A percentile compares a stretch with the other conserved stretches of the same genome.
Evolutionary conservation across 1,139 yeast species (phyloP).

Genomic region (Saccharomycopsis hybrid): DNA sequence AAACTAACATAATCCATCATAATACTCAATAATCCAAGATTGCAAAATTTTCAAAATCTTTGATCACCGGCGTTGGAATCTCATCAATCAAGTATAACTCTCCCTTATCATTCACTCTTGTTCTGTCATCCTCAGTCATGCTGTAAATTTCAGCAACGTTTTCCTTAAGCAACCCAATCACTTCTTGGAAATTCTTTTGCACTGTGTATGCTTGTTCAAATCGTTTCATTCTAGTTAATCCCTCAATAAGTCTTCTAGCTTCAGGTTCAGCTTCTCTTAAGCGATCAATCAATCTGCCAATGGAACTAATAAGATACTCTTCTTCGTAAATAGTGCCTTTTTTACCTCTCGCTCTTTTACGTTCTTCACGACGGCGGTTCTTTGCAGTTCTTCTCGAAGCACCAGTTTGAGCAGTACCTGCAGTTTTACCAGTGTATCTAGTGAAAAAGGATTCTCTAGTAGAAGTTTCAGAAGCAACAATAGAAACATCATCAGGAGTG

Average conservation of each 20-base stretch:
- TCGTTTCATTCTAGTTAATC: constrained; percentile 64
- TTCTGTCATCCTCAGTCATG: constrained; percentile 78
- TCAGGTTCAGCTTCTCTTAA: constrained; percentile 70
- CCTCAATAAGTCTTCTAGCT: constrained; percentile 66
- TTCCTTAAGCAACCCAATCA: constrained; percentile 47
- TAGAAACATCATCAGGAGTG: constrained; percentile 86
- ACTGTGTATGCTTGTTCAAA: constrained; percentile 78
- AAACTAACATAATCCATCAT: no score
- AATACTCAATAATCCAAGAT: constrained; percentile 45
- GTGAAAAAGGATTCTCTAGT: constrained; percentile 92
- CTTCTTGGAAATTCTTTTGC: constrained; percentile 60
- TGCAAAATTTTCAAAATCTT: constrained; percentile 50
- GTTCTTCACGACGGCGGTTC: constrained; percentile 88
- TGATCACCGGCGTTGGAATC: constrained; percentile 58
- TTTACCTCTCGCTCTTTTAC: constrained; percentile 94
- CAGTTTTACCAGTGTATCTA: constrained; percentile 90
- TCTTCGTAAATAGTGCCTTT: constrained; percentile 97
- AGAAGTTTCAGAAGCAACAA: constrained; percentile 92
- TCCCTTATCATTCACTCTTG: constrained; percentile 85
- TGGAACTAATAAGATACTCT: constrained; percentile 83
- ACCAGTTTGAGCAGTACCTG: constrained; percentile 94
- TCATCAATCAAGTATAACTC: constrained; percentile 69
- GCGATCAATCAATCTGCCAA: constrained; percentile 83
- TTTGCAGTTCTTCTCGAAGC: constrained; percentile 89
- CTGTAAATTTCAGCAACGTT: constrained; percentile 69